Evolutionary conservation across 331 rosid genomes (phyloP).

Genomic region (Acacia pycnantha): DNA sequence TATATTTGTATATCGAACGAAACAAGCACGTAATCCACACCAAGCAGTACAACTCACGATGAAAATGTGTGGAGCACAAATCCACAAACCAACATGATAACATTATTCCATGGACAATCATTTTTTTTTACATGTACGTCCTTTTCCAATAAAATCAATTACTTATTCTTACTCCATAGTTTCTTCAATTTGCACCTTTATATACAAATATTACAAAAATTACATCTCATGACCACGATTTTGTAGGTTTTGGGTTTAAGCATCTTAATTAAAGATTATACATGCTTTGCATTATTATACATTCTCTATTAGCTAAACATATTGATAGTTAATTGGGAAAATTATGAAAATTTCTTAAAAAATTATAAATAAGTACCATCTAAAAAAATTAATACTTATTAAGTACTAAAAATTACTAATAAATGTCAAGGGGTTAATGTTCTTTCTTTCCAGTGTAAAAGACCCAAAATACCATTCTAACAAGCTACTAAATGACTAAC

Average conservation of each 20-base stretch:
- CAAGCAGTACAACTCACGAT: neutral
- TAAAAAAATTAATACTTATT: too few relatives aligned
- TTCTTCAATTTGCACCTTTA: conserved; percentile 1
- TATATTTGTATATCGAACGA: neutral
- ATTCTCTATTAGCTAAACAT: too few relatives aligned
- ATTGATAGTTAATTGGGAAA: too few relatives aligned
- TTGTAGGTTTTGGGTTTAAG: neutral
- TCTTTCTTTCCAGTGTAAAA: too few relatives aligned
- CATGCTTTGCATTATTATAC: neutral
- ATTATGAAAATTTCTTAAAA: neutral
- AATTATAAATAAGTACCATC: too few relatives aligned
- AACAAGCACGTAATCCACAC: neutral
- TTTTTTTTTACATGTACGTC: conserved; percentile 28
- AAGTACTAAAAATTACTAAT: too few relatives aligned
- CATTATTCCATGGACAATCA: conserved; percentile 47
- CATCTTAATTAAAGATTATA: neutral
- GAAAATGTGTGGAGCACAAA: neutral
- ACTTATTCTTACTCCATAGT: neutral
- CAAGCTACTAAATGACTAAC: too few relatives aligned
- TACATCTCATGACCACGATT: neutral
- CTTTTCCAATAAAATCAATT: neutral
- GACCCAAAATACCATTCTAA: neutral
- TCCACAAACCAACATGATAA: neutral
- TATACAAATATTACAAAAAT: neutral
- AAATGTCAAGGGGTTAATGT: neutral